phyloP scores from a whole-genome alignment of 495 filamentous ascomycete genomes.

The Podospora appendiculata region DNA sequence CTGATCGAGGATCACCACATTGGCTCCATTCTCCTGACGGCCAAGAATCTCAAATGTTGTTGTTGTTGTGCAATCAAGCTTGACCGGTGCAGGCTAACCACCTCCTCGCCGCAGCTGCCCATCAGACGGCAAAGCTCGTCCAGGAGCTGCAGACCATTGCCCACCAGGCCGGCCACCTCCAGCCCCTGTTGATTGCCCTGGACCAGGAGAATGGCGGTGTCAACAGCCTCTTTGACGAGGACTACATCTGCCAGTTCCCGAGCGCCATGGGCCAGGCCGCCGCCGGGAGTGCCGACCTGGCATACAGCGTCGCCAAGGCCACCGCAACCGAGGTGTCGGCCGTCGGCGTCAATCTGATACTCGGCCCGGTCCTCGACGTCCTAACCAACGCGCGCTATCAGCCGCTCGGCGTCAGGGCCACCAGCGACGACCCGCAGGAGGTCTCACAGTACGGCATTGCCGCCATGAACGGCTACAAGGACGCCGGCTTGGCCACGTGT shows the following conservation, averaged over 20 bases:
- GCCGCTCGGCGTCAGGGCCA: conserved; percentile 74
- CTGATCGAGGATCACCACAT: conserved; percentile 82
- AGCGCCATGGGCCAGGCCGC: conserved; percentile 87
- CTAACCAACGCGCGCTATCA: conserved; percentile 83
- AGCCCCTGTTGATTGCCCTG: conserved; percentile 74
- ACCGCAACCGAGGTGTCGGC: conserved; percentile 80
- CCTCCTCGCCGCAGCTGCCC: conserved; percentile 50
- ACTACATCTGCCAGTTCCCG: conserved; percentile 84
- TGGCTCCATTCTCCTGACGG: conserved; percentile 67
- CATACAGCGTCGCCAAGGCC: conserved; percentile 75
- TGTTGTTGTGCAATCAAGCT: not conserved
- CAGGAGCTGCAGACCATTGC: conserved; percentile 84
- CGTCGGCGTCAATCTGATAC: conserved; percentile 83
- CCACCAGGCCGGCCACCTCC: conserved; percentile 74
- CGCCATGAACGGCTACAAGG: conserved; percentile 81
- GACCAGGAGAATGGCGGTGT: conserved; percentile 95
- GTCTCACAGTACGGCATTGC: conserved; percentile 81
- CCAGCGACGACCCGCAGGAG: conserved; percentile 82
- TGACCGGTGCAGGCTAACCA: not conserved
- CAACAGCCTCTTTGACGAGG: conserved; percentile 87
- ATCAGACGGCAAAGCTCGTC: conserved; percentile 72
- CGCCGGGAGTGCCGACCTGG: conserved; percentile 67
- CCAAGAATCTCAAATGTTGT: conserved; percentile 85
- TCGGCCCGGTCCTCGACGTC: conserved; percentile 86
- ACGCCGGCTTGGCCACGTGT: conserved; percentile 74